These are phyloP conservation scores for Leishmania arabica DNA, from an alignment of 208 protist species.

Conservation along the genomic window DNA sequence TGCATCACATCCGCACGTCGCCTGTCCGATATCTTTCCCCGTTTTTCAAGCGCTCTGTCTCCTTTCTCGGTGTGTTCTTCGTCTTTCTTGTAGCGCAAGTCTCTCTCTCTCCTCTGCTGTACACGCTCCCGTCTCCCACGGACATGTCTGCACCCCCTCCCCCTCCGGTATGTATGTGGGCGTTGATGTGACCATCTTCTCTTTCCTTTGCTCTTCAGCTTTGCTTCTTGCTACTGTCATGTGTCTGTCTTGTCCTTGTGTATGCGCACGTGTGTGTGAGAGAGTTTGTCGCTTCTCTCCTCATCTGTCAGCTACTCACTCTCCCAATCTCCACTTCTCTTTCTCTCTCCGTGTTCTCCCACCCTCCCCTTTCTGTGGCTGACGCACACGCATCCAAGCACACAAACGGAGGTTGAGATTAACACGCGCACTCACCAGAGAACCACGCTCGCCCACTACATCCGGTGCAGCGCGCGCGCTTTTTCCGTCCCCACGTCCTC, in stretches of 20 bases:
- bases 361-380: background rate
- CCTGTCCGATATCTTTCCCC: background rate
- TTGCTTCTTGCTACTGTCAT: background rate
- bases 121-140: background rate
- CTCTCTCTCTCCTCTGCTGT: background rate
- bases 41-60: background rate
- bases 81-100: background rate
- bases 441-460: background rate
- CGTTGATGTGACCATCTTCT: background rate
- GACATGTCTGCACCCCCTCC: background rate
- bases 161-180: slow-evolving; percentile 4
- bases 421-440: background rate
- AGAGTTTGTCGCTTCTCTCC: background rate
- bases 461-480: background rate
- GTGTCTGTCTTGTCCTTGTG: background rate
- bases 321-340: background rate
- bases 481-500: background rate
- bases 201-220: background rate
- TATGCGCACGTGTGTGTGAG: background rate
- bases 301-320: background rate
- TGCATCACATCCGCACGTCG: slow-evolving; percentile 1
- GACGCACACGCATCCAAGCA: background rate
- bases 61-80: background rate
- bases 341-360: too few species aligned
- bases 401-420: background rate